Conservation (phyloP, 2,329 filamentous ascomycete genomes). For the Stemphylium lycopersici region DNA sequence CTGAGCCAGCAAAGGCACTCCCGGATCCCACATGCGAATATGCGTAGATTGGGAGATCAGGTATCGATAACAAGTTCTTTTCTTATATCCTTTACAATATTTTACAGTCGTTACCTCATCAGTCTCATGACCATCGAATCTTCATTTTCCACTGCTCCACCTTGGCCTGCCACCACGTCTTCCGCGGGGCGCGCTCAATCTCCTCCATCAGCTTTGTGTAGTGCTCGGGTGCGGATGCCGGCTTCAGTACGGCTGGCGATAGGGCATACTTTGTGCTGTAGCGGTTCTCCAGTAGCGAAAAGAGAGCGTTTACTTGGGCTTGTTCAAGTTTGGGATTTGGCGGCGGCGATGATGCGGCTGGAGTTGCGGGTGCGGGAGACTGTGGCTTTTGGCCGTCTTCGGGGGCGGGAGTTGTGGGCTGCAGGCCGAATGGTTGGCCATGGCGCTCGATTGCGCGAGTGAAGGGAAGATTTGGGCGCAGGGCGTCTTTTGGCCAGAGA, state of each 20-base stretch:
- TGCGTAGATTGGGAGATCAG: too few species aligned
- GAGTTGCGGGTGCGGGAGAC: slow-evolving; percentile 10
- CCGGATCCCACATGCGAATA: too few species aligned
- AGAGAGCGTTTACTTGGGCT: slow-evolving; percentile 63
- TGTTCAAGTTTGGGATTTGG: slow-evolving; percentile 44
- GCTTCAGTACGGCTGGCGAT: slow-evolving; percentile 37
- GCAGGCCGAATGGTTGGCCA: slow-evolving; percentile 38
- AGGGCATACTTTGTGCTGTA: slow-evolving; percentile 54
- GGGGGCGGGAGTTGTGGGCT: slow-evolving; percentile 30
- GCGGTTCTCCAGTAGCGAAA: slow-evolving; percentile 64
- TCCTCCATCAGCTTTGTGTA: slow-evolving; percentile 46
- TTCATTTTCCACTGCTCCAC: slow-evolving; percentile 48
- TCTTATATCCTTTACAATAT: slow-evolving; percentile 10
- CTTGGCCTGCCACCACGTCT: slow-evolving; percentile 45
- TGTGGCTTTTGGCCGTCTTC: slow-evolving; percentile 16
- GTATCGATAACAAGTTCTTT: neutral
- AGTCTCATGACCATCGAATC: slow-evolving; percentile 39
- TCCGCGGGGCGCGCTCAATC: slow-evolving; percentile 43
- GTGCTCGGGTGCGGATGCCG: slow-evolving; percentile 43
- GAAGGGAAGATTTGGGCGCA: slow-evolving; percentile 57
- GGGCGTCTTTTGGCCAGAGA: slow-evolving; percentile 58
- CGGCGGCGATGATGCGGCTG: slow-evolving; percentile 16
- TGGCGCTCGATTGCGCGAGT: slow-evolving; percentile 52
- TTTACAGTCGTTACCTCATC: slow-evolving; percentile 3
- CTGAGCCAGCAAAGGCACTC: too few species aligned